These are phyloP conservation scores for Epichloe gansuensis DNA, from an alignment of 2,329 filamentous ascomycete species.

Conservation along the genomic window DNA sequence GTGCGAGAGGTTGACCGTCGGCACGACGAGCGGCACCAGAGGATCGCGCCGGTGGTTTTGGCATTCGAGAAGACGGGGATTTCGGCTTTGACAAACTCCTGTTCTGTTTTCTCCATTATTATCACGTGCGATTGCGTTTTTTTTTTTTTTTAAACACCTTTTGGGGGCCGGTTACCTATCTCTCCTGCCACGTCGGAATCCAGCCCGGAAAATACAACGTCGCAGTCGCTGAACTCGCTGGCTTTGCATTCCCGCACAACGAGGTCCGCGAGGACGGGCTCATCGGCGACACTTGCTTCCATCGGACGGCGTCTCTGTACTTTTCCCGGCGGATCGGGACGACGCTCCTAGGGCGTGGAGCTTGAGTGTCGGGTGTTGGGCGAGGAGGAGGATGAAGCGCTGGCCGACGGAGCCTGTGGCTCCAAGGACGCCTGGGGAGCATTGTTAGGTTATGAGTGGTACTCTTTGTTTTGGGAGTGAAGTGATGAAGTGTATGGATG, in stretches of 20 bases:
- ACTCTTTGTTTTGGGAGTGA: no score
- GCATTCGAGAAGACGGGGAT: slow-evolving; percentile 94
- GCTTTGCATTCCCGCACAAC: slow-evolving; percentile 78
- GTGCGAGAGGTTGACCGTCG: slow-evolving; percentile 85
- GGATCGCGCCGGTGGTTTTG: slow-evolving; percentile 93
- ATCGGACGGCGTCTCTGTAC: slow-evolving; percentile 86
- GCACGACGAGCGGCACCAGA: slow-evolving; percentile 83
- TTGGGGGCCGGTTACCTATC: slow-evolving; percentile 49
- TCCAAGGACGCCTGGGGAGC: slow-evolving; percentile 57
- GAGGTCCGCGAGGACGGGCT: slow-evolving; percentile 60
- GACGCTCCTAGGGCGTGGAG: slow-evolving; percentile 87
- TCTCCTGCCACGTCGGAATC: slow-evolving; percentile 89
- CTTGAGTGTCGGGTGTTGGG: slow-evolving; percentile 74
- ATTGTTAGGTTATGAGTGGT: background rate
- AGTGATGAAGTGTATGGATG: background rate
- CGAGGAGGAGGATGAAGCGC: slow-evolving; percentile 85
- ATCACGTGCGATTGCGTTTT: slow-evolving; percentile 12
- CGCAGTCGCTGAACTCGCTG: slow-evolving; percentile 75
- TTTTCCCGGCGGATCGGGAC: slow-evolving; percentile 80
- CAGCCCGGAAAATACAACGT: slow-evolving; percentile 84
- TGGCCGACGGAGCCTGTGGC: slow-evolving; percentile 92
- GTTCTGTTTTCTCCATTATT: slow-evolving; percentile 42
- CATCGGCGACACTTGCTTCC: slow-evolving; percentile 87
- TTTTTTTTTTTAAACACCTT: background rate
- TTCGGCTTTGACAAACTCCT: slow-evolving; percentile 79